Evolutionary conservation across 495 filamentous ascomycete species (phyloP), one percentile per base, ranked within the genome.

Genomic region (Halenospora varia): DNA sequence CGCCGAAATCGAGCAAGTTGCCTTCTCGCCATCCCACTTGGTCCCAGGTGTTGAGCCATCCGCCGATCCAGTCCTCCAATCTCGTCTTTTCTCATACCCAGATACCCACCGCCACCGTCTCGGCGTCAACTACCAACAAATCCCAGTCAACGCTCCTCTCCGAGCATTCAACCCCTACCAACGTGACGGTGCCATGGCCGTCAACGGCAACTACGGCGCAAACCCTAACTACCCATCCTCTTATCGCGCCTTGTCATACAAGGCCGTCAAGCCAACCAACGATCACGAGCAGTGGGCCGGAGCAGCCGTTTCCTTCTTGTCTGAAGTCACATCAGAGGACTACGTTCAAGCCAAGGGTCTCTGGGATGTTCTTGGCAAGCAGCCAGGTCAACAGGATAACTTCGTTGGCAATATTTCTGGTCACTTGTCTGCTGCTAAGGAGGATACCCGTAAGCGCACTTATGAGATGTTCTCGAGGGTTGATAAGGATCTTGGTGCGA

Each of bases 41-140:
- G 74, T 80, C 1, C 83, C 83, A 1, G 83, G 83, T 41, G 77
- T 85, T 53, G 82, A 83, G 71, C 78, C 80, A 3, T 90, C 88
- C 8, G 86, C 87, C 57, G 89, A 94, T 68, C 88, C 89, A 0
- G 83, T 94, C 51, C 81, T 94, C 2, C 88, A 92, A 67, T 81
- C 78, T 57, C 87, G 89, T 64, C 80, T 92, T 48, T 94, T 94
- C 77, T 89, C 85, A 22, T 94, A 92, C 73, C 85, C 87, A 2
- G 89, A 92, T 61, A 85, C 89, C 56, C 87, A 91, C 65, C 82
- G 86, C 56, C 85, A 92, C 75, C 84, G 89, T 60, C 73, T 94
- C 19, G 88, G 89, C 44, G 81, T 82, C 64, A 94, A 94, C 77
- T 88, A 90, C 74, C 87, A 92, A 62, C 89, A 92, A 70, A 83